These are phyloP conservation scores for Erodium chrysanthum DNA, from an alignment of 441 rosid species.

Conservation along the genomic window DNA sequence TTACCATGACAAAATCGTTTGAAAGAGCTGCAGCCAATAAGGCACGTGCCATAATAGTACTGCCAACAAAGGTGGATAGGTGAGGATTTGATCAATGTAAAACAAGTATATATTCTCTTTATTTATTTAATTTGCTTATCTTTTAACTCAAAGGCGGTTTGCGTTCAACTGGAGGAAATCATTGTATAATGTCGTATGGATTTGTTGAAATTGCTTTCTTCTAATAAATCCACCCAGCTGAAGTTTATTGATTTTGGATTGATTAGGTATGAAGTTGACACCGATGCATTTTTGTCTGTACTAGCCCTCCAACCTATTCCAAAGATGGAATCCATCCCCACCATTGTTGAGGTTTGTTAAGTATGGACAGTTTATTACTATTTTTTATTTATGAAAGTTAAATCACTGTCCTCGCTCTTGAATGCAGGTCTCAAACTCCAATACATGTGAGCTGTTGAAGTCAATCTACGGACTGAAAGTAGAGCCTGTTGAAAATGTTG, in stretches of 20 bases:
- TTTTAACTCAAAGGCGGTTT: background rate
- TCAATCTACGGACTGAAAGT: constrained; percentile 77
- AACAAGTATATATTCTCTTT: constrained; percentile 4
- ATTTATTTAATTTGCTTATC: background rate
- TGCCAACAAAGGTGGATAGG: constrained; percentile 81
- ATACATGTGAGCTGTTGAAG: constrained; percentile 73
- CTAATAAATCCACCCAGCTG: background rate
- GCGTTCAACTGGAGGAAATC: too few relatives aligned
- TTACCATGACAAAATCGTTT: constrained; percentile 78
- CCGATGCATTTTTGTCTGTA: constrained; percentile 84
- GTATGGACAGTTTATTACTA: constrained; percentile 4
- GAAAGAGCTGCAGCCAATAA: constrained; percentile 80
- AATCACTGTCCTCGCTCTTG: constrained; percentile 16
- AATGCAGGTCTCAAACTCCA: constrained; percentile 71
- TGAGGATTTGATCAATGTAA: constrained; percentile 29
- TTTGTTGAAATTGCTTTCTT: background rate
- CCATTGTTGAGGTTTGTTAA: constrained; percentile 79
- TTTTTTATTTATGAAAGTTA: constrained; percentile 2
- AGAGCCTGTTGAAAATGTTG: constrained; percentile 79
- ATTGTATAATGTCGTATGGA: too few relatives aligned
- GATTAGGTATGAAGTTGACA: constrained; percentile 83
- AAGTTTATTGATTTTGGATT: constrained; percentile 26
- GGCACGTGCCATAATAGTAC: constrained; percentile 85
- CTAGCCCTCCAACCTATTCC: constrained; percentile 84
- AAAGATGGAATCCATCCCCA: constrained; percentile 59